Percentiles rank a stretch among this genome's conserved stretches.
Evolutionary conservation across 306 rosid species (phyloP).

Genomic region (Carpinus viminea): DNA sequence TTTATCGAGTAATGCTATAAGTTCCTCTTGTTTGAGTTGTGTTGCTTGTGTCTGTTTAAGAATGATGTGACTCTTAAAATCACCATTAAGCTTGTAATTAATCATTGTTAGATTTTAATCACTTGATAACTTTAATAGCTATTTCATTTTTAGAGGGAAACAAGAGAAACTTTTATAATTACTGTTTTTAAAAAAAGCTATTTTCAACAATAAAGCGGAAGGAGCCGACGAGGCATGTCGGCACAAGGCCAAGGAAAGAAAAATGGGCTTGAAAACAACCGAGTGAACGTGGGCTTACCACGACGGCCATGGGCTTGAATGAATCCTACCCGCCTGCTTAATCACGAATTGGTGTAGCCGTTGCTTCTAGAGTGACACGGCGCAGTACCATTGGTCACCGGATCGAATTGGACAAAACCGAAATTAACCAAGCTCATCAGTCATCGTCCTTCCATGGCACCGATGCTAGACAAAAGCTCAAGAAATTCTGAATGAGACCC

Average conservation of each 20-base stretch:
- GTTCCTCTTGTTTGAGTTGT: too few relatives aligned
- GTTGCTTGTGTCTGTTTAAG: too few relatives aligned
- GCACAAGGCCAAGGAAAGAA: not conserved
- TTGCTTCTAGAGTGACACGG: not conserved
- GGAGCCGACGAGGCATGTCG: too few relatives aligned
- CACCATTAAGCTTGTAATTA: too few relatives aligned
- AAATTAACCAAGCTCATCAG: not conserved
- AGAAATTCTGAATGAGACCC: conserved; percentile 33
- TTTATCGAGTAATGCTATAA: too few relatives aligned
- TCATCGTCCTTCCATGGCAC: not conserved
- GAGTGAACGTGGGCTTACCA: not conserved
- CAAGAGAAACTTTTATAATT: too few relatives aligned
- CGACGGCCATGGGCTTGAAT: not conserved
- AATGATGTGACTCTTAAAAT: too few relatives aligned
- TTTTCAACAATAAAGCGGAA: too few relatives aligned
- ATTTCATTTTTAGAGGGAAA: too few relatives aligned
- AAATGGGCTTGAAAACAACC: not conserved
- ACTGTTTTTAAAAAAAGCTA: too few relatives aligned
- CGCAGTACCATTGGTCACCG: not conserved
- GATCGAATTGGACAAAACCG: not conserved
- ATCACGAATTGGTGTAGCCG: not conserved
- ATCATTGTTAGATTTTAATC: too few relatives aligned
- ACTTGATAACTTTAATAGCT: too few relatives aligned
- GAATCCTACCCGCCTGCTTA: not conserved
- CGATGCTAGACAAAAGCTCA: conserved; percentile 16